phyloP scores from a whole-genome alignment of 2,329 filamentous ascomycete species.

The Ilyonectria sp. region DNA sequence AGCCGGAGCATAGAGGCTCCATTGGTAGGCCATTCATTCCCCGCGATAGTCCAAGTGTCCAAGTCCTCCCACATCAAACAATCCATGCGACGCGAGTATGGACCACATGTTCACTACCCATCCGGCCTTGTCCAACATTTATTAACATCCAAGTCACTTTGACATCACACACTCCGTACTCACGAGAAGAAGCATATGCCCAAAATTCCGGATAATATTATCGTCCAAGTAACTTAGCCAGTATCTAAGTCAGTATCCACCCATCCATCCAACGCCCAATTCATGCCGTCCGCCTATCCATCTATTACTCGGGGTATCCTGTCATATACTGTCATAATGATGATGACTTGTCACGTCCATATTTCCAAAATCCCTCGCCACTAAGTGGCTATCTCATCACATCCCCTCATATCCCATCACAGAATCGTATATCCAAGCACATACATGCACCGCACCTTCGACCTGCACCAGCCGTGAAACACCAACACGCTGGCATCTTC shows the following conservation, averaged over 20 bases:
- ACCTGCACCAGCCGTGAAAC: constrained; percentile 56
- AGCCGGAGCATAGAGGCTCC: no score
- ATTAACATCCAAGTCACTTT: background rate
- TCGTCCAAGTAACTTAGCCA: background rate
- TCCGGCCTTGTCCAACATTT: no score
- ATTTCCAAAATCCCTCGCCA: background rate
- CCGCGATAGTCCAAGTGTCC: no score
- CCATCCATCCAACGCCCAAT: background rate
- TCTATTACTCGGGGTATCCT: background rate
- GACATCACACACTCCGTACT: background rate
- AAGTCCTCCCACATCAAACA: no score
- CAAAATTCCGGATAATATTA: background rate
- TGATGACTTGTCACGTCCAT: constrained; percentile 14
- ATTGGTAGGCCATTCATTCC: no score
- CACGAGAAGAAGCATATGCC: background rate
- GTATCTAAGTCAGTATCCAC: background rate
- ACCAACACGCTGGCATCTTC: constrained; percentile 50
- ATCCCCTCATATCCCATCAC: constrained; percentile 12
- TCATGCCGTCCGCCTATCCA: background rate
- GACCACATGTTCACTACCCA: no score
- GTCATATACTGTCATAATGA: constrained; percentile 1
- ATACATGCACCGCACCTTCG: constrained; percentile 55
- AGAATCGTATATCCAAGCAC: constrained; percentile 45
- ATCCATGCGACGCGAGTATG: no score
- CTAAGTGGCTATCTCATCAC: background rate